Conservation (phyloP, 169 alveolate species). For the Plasmodium fragile region DNA sequence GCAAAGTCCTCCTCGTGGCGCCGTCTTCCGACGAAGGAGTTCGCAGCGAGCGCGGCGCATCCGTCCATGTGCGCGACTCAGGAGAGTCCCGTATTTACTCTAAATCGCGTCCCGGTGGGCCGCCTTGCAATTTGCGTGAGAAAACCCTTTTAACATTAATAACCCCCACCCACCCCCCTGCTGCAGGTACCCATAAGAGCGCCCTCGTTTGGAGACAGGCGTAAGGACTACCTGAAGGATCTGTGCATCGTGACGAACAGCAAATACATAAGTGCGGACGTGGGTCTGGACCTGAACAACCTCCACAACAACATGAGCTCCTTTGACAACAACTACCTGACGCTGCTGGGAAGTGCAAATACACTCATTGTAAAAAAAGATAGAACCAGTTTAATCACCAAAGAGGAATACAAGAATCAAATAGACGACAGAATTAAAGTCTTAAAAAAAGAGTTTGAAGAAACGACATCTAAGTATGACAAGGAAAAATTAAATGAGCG, state of each 20-base stretch:
- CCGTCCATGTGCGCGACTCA: not conserved
- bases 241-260: constrained; percentile 91
- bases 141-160: not conserved
- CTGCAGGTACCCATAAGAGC: constrained; percentile 90
- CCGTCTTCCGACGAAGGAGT: not conserved
- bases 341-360: constrained; percentile 87
- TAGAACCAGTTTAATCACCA: constrained; percentile 88
- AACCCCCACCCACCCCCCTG: not conserved
- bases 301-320: constrained; percentile 82
- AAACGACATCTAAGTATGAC: constrained; percentile 88
- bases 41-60: not conserved
- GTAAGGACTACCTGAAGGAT: constrained; percentile 91
- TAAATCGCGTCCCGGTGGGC: not conserved
- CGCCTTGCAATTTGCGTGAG: not conserved
- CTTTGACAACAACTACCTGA: constrained; percentile 67
- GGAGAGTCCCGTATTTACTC: not conserved
- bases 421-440: constrained; percentile 75
- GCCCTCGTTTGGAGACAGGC: constrained; percentile 92
- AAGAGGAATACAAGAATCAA: constrained; percentile 81
- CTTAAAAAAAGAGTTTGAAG: constrained; percentile 84
- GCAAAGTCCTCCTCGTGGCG: not conserved
- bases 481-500: constrained; percentile 90
- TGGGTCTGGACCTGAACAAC: constrained; percentile 88
- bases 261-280: constrained; percentile 87
- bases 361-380: constrained; percentile 90